Conservation (phyloP, 2,329 filamentous ascomycete species). For the Nigrospora oryzae region DNA sequence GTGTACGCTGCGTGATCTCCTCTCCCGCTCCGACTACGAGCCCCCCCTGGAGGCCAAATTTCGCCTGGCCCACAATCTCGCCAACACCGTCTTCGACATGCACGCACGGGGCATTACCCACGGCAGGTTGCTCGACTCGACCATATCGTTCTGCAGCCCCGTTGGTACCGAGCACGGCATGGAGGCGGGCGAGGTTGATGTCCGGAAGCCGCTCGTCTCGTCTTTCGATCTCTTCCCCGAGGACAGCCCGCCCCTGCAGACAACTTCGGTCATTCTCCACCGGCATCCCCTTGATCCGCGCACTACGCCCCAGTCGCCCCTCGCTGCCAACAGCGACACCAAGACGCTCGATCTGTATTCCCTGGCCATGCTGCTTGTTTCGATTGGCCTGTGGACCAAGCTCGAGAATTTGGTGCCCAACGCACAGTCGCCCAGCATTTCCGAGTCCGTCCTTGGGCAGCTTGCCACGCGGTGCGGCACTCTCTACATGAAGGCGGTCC, state of each 20-base stretch:
- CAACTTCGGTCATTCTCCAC: slow-evolving; percentile 36
- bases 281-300: slow-evolving; percentile 59
- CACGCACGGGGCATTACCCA: slow-evolving; percentile 63
- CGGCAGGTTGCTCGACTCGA: slow-evolving; percentile 59
- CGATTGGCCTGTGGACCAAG: slow-evolving; percentile 68
- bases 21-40: slow-evolving; percentile 43
- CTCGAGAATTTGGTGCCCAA: slow-evolving; percentile 44
- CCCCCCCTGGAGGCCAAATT: slow-evolving; percentile 70
- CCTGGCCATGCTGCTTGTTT: slow-evolving; percentile 63
- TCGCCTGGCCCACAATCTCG: slow-evolving; percentile 63
- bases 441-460: slow-evolving; percentile 53
- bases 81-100: slow-evolving; percentile 65
- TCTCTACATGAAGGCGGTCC: slow-evolving; percentile 66
- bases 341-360: slow-evolving; percentile 63
- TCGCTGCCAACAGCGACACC: slow-evolving; percentile 41
- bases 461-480: slow-evolving; percentile 63
- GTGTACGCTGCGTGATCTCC: slow-evolving; percentile 45
- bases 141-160: slow-evolving; percentile 56
- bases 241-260: slow-evolving; percentile 22
- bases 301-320: slow-evolving; percentile 36
- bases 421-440: slow-evolving; percentile 40
- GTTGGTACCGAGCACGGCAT: slow-evolving; percentile 30
- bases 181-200: slow-evolving; percentile 43
- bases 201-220: slow-evolving; percentile 61
- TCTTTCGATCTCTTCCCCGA: slow-evolving; percentile 67